A percentile compares a stretch with the other conserved stretches of the same genome.
Evolutionary conservation across 179 eudicot genomes (phyloP).

Genomic region (Corrigiola litoralis): DNA sequence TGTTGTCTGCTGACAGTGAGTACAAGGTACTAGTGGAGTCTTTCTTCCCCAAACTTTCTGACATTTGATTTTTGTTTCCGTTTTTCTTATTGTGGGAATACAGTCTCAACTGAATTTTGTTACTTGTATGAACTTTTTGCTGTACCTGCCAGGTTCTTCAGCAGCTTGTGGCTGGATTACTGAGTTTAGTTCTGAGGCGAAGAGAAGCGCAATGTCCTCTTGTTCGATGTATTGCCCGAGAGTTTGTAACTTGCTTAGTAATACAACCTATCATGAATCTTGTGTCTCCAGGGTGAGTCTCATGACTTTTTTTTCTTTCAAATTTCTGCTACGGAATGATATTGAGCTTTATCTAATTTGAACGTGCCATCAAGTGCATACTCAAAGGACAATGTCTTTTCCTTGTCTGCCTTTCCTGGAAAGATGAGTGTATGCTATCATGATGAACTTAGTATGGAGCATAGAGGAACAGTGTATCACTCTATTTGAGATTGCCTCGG

Average conservation of each 20-base stretch:
- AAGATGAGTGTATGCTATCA: background rate
- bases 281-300: conserved; percentile 83
- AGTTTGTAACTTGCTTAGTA: conserved; percentile 84
- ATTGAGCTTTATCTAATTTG: background rate
- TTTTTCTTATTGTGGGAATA: background rate
- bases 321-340: background rate
- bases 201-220: conserved; percentile 91
- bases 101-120: background rate
- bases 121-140: conserved; percentile 20
- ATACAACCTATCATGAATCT: conserved; percentile 85
- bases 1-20: conserved; percentile 88
- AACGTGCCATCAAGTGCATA: conserved; percentile 4
- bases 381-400: background rate
- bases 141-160: conserved; percentile 60
- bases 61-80: background rate
- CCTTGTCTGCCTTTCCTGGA: background rate
- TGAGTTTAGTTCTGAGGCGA: conserved; percentile 73
- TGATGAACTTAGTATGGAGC: background rate
- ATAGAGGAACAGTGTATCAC: background rate
- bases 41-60: conserved; percentile 4
- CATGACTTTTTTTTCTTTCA: background rate
- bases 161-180: conserved; percentile 66
- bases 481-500: background rate
- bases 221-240: conserved; percentile 88
- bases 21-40: conserved; percentile 80